Percentiles rank a stretch among this genome's conserved stretches.
These are phyloP conservation scores for Tetracladium marchalianum DNA, from an alignment of 495 filamentous ascomycete species.

Conservation along the genomic window DNA sequence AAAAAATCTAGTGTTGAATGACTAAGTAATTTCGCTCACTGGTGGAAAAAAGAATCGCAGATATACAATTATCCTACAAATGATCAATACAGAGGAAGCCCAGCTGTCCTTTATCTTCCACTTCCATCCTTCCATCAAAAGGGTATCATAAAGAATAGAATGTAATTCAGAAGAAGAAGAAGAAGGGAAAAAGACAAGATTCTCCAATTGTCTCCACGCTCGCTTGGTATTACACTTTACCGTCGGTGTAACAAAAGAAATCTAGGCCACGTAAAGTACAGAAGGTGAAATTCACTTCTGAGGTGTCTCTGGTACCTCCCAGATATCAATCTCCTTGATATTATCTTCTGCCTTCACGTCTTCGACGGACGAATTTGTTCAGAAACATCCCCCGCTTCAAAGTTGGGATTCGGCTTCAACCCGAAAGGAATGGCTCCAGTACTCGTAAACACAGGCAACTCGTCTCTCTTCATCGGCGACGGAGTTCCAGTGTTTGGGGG, in stretches of 20 bases:
- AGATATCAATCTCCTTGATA: slow-evolving; percentile 6
- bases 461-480: slow-evolving; percentile 26
- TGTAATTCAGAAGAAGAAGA: neutral
- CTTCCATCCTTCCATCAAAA: neutral
- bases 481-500: slow-evolving; percentile 20
- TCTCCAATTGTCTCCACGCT: neutral
- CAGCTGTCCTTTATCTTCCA: no score
- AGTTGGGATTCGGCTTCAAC: neutral
- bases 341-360: neutral
- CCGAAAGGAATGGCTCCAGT: slow-evolving; percentile 40
- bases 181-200: neutral
- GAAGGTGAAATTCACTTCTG: neutral
- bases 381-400: neutral
- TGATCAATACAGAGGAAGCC: no score
- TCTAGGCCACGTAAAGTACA: neutral
- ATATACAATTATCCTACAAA: no score
- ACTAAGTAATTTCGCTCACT: no score
- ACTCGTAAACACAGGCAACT: slow-evolving; percentile 42
- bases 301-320: slow-evolving; percentile 14
- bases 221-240: no score
- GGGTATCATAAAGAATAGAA: slow-evolving; percentile 3
- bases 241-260: neutral
- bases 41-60: no score
- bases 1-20: no score
- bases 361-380: slow-evolving; percentile 8